Evolutionary conservation across 2,329 filamentous ascomycete genomes (phyloP), one percentile per base, ranked within the genome.

Genomic region (Trichoderma afroharzianum): DNA sequence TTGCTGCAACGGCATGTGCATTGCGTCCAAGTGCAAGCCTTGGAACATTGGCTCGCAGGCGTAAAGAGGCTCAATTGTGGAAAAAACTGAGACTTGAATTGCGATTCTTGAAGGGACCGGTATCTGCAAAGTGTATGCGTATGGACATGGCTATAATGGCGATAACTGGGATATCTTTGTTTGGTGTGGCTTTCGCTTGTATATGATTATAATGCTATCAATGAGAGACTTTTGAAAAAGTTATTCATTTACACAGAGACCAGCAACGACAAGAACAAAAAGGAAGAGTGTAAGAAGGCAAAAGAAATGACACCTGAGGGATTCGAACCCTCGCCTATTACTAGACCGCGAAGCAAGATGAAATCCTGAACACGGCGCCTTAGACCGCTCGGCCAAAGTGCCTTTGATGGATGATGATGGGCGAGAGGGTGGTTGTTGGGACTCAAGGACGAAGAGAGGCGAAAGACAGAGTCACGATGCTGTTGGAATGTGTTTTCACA

Each of bases 1-100:
- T 32, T 85, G 84, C 79, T 85, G 83, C 76, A 81, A 80, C 26
- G 83, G 83, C 6, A 82, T 80, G 74, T 85, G 83, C 69, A 81
- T 82, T 3, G 83, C 81, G 4, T 79, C 78, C 33, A 79, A 78
- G 66, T 85, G 83, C 75, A 79, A 82, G 26, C 81, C 83, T 4
- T 85, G 76, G 76, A 73, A 77, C 59, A 73, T 72, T 70, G 76
- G 57, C 50, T 26, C 62, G 21, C 26, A 70, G n/a, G 32, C 47
- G 2, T 66, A 28, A 66, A 7, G 6, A 6, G 5, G 6, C 4
- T 18, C 6, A 36, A 4, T 15, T 7, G 18, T 26, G 26, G 26
- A 8, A 47, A 12, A n/a, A 0, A 0, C 3, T 47, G 47, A 24
- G 47, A 24, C n/a, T 50, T 26, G 30, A 36, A 24, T 53, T 4